Evolutionary conservation across 1,284 basidiomycete genomes (phyloP), one percentile per base, ranked within the genome.

Genomic region (Cutaneotrichosporon sp.): DNA sequence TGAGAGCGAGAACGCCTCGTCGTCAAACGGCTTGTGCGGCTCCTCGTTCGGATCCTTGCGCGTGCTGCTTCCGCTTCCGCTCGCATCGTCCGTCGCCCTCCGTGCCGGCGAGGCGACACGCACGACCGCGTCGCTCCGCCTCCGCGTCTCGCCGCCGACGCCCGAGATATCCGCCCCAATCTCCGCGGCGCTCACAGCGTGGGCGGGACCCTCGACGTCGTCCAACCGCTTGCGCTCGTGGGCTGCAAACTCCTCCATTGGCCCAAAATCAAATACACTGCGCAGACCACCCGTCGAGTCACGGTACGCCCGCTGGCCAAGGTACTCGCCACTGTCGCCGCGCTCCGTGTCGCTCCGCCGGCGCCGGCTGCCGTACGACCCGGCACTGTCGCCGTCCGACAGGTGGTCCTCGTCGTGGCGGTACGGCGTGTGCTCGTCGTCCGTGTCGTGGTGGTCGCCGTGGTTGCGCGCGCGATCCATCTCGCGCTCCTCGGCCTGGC

Each of bases 241-340:
- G 0, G 75, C 74, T 0, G 87, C 88, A 72, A 86, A 96, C 14
- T 83, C 81, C 66, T 96, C 92, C 81, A 96, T 85, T 0, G 77
- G 78, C 0, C 71, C 66, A 69, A 93, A 96, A 69, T 92, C 84
- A 69, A 90, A 94, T 14, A 78, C 76, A 20, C 52, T 68, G 64
- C 45, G 57, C 47, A 49, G 22, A 9, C 45, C 48, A 3, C 30
- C 54, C 7, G 47, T 20, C 3, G 20, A 22, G 14, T 30, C 37
- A 20, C 23, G 38, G 34, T 38, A 41, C 8, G 48, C 20, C 18
- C 37, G 8, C 10, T 13, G 26, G 4, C 30, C 17, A 23, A 47
- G 18, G 10, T 38, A 18, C 10, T 26, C 46, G 10, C 17, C 18
- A 36, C 9, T 9, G 5, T 10, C 26, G 20, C 21, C 15, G n/a